Evolutionary conservation across 208 protist genomes (phyloP).

Genomic region (Trichomonas tenax): DNA sequence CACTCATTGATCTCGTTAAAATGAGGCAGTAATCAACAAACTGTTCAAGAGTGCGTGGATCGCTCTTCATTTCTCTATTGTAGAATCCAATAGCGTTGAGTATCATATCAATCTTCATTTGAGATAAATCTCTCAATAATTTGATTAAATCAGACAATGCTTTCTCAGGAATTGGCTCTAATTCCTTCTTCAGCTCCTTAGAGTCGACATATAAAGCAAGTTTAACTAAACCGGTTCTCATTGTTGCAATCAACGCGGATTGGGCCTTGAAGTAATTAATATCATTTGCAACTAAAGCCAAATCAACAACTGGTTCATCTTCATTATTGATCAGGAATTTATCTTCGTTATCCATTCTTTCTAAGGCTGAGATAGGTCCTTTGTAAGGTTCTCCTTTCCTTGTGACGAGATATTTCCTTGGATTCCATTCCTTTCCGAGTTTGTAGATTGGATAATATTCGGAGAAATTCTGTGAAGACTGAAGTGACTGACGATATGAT

Average conservation of each 20-base stretch:
- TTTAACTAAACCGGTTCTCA: background rate
- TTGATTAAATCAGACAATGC: background rate
- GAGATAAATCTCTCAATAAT: background rate
- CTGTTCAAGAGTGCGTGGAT: background rate
- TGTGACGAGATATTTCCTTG: background rate
- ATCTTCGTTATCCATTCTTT: background rate
- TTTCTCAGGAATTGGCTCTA: background rate
- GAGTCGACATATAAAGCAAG: background rate
- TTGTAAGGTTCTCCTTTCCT: background rate
- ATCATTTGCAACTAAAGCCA: background rate
- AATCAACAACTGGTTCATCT: slow-evolving; percentile 10
- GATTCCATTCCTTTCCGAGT: background rate
- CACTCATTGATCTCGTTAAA: background rate
- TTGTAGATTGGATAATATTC: background rate
- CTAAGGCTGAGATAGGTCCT: background rate
- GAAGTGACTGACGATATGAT: background rate
- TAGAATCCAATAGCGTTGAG: background rate
- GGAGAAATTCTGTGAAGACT: background rate
- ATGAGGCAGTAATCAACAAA: background rate
- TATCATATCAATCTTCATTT: background rate
- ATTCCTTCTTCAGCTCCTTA: background rate
- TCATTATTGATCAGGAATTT: background rate
- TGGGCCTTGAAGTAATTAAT: background rate
- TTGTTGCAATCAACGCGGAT: background rate
- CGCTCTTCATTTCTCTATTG: background rate